These are phyloP conservation scores for Mallotus repandus DNA, from an alignment of 441 rosid genomes.

Conservation along the genomic window DNA sequence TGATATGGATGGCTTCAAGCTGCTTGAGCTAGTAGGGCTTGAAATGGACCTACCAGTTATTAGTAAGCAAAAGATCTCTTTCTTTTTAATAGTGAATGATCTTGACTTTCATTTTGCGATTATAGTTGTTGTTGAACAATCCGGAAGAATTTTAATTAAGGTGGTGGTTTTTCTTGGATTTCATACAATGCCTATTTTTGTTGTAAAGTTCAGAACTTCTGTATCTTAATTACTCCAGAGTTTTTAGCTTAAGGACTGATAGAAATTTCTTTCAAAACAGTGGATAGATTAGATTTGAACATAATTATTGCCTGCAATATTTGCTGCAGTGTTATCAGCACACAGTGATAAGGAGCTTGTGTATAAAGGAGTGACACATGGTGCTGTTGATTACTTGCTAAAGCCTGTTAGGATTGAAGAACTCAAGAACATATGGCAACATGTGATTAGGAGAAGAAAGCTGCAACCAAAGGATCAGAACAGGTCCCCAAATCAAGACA, in stretches of 20 bases:
- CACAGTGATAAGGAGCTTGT: constrained; percentile 78
- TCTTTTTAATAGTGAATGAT: constrained; percentile 14
- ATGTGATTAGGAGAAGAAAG: constrained; percentile 74
- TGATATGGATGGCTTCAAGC: constrained; percentile 95
- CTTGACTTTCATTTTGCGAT: constrained; percentile 10
- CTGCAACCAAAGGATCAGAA: constrained; percentile 38
- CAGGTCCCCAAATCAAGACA: constrained; percentile 42
- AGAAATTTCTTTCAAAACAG: background rate
- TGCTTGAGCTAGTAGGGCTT: constrained; percentile 93
- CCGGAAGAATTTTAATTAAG: background rate
- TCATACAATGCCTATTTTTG: background rate
- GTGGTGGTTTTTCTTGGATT: background rate
- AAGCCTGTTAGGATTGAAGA: constrained; percentile 89
- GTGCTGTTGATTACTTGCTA: constrained; percentile 83
- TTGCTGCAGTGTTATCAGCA: constrained; percentile 75
- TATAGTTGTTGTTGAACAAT: background rate
- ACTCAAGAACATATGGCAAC: constrained; percentile 94
- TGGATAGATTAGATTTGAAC: constrained; percentile 5
- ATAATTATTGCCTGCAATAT: constrained; percentile 13
- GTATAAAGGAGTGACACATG: constrained; percentile 85
- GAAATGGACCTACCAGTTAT: constrained; percentile 99
- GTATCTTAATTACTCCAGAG: background rate
- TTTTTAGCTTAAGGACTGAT: background rate
- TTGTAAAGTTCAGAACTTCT: background rate
- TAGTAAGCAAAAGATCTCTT: constrained; percentile 27